phyloP scores from a whole-genome alignment of 2,329 filamentous ascomycete genomes.

The Fusarium aywerte region DNA sequence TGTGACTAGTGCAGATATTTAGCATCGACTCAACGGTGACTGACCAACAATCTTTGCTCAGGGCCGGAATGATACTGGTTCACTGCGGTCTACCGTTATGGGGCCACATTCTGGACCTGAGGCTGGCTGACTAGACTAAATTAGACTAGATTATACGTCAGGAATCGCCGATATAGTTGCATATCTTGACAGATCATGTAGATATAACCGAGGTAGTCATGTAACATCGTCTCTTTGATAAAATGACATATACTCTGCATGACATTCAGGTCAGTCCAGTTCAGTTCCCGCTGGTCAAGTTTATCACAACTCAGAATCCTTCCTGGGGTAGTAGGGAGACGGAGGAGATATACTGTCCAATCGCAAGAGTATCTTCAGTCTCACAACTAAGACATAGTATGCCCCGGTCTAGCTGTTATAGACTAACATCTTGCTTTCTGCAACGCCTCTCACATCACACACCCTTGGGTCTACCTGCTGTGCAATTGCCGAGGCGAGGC shows the following conservation, averaged over 20 bases:
- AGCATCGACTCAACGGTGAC: constrained; percentile 12
- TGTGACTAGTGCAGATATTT: constrained; percentile 4
- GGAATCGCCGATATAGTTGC: constrained; percentile 9
- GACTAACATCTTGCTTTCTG: neutral
- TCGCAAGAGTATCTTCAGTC: neutral
- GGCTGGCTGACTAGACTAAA: neutral
- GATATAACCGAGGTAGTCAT: neutral
- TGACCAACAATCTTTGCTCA: neutral
- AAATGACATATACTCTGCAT: neutral
- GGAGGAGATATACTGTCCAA: constrained; percentile 12
- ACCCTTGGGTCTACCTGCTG: constrained; percentile 1
- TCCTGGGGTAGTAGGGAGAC: neutral
- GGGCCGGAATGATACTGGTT: constrained; percentile 5
- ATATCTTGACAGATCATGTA: neutral
- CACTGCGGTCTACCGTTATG: neutral
- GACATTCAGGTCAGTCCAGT: neutral
- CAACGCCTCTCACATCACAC: neutral
- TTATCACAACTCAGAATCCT: neutral
- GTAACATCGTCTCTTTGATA: neutral
- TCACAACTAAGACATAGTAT: constrained; percentile 10
- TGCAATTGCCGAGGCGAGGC: constrained; percentile 24
- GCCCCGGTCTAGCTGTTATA: neutral
- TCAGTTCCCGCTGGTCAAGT: neutral
- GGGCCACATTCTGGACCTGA: neutral
- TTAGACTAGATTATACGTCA: neutral